Base-by-base conservation (phyloP, 192 early-diverging fungal species). In the Umbelopsis sp. region DNA sequence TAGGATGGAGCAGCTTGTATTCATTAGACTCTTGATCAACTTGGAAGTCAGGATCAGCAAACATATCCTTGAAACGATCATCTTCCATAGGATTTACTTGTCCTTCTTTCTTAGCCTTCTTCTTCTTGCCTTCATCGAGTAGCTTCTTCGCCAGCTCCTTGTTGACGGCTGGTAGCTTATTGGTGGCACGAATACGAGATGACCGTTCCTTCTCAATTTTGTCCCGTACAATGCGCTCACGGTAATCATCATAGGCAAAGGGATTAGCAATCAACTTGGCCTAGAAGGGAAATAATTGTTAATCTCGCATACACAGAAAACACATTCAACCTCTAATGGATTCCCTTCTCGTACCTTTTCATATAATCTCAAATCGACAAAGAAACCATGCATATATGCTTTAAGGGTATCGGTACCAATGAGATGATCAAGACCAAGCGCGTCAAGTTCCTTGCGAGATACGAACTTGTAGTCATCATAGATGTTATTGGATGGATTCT, bases 391-490 rank as follows among this genome's bases (percentile, higher is more conserved):
- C 96, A 99, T 97, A 74, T 99, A 99, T 1, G 96, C 92, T 74
- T 94, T 95, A 73, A 97, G 88, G 10, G 96, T 89, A 71, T 93
- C 89, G 38, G 95, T 94, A 25, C 97, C 97, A 68, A 99, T 84
- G 22, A 97, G 84, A 71, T 98, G 94, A 65, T 96, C 92, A 74
- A 99, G 83, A 20, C 92, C 93, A 70, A 99, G 90, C 52, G 83
- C 75, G 20, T 88, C 77, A 14, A 99, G 86, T 74, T 99, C 97
- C 66, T 93, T 91, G 70, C 93, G 88, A 16, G 94, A 93, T 20
- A 97, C 93, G 85, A 99, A 99, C 76, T 97, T 97, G 90, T 99
- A 99, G 77, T 99, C 94, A 76, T 98, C 96, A 84, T 98, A 99
- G 45, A 97, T 80, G 44, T 88, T 92, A 66, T 87, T 86, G 68